Evolutionary conservation across 1,139 yeast species (phyloP).

Genomic region (Petasospora rhodanensis): DNA sequence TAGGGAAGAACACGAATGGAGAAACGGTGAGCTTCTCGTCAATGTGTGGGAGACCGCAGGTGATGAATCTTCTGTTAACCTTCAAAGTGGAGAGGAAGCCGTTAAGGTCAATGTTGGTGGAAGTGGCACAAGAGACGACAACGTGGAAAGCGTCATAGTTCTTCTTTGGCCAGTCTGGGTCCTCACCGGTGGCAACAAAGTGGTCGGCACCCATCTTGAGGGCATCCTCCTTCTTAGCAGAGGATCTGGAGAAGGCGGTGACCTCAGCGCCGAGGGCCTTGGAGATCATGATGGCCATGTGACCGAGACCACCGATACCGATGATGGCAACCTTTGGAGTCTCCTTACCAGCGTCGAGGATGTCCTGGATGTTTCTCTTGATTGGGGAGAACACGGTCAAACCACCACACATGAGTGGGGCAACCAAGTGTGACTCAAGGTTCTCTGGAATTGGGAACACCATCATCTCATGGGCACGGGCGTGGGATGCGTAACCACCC

Average conservation of each 20-base stretch:
- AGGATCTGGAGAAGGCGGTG: slow-evolving; percentile 47
- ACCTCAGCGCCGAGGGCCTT: slow-evolving; percentile 57
- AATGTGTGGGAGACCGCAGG: slow-evolving; percentile 50
- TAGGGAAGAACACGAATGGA: slow-evolving; percentile 41
- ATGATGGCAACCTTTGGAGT: slow-evolving; percentile 47
- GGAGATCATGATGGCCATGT: slow-evolving; percentile 53
- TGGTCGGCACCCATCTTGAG: slow-evolving; percentile 48
- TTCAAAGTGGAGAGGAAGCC: slow-evolving; percentile 34
- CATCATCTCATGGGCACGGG: slow-evolving; percentile 43
- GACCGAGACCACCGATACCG: slow-evolving; percentile 62
- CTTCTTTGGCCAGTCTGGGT: slow-evolving; percentile 36
- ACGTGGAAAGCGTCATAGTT: slow-evolving; percentile 38
- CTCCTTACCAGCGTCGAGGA: slow-evolving; percentile 23
- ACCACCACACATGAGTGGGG: slow-evolving; percentile 53
- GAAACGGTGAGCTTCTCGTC: slow-evolving; percentile 38
- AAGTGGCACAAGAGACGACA: slow-evolving; percentile 47
- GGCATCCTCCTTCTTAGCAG: slow-evolving; percentile 47
- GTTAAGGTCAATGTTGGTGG: slow-evolving; percentile 37
- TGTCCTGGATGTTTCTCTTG: slow-evolving; percentile 38
- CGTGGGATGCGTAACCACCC: slow-evolving; percentile 53
- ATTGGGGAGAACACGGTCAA: slow-evolving; percentile 50
- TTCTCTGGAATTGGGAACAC: slow-evolving; percentile 46
- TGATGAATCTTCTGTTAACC: slow-evolving; percentile 45
- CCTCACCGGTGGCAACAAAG: slow-evolving; percentile 45
- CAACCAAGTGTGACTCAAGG: slow-evolving; percentile 38